Base-by-base conservation (phyloP, 2,329 filamentous ascomycete species). In the Cladosporium sp. region DNA sequence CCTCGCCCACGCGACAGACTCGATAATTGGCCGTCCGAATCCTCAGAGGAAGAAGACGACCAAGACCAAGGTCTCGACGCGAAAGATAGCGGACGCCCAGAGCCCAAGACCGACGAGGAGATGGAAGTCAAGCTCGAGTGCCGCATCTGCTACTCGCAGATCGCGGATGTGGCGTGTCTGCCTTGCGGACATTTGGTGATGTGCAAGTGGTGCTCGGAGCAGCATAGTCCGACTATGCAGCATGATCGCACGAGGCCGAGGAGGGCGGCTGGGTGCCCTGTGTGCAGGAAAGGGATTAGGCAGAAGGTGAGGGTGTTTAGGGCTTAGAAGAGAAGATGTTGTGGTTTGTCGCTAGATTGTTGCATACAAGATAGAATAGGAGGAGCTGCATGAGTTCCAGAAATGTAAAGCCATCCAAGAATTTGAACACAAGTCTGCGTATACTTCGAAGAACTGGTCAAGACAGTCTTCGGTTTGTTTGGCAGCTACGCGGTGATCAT, bases 141-240 rank as follows among this genome's bases (percentile, higher is more conserved):
- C 69, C 81, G 83, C 67, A 78, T 85, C 21, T 87, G 84, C 71
- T 84, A 84, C 70, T 78, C 78, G 11, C 84, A 86, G 71, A 59
- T 82, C 2, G 82, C 85, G 0, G 82, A 86, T 67, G 81, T 82
- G 7, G 84, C 82, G 2, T 75, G 84, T 21, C 70, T 86, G 41
- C 84, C 84, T 0, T 87, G 84, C 67, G 84, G 84, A 0, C 84
- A 86, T 72, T 78, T 85, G 68, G 78, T 83, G 38, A 82, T 86
- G 78, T 86, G 84, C 71, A 75, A 79, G 47, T 86, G 83, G 83
- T 86, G 84, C 69, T 83, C 82, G 3, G 82, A 84, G 59, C 79
- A 83, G 59, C 79, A 82, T 54, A 78, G 83, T 38, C 83, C 83
- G 2, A 76, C 79, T 1, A 77, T 77, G 71, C 74, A 78, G 65